These are phyloP conservation scores for Paramecium octaurelia DNA, from an alignment of 73 alveolate genomes.

Conservation along the genomic window DNA sequence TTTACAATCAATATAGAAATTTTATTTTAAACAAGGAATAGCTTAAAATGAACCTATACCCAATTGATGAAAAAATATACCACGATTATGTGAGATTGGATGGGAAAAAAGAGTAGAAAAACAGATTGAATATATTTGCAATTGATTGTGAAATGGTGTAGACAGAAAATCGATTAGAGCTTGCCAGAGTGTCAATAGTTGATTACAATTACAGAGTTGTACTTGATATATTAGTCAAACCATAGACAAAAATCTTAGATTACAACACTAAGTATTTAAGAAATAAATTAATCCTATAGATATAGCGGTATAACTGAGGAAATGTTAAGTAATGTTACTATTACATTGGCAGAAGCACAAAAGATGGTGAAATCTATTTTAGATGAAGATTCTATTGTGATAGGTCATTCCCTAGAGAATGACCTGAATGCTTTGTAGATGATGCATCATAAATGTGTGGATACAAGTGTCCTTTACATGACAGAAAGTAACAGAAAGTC, in stretches of 20 bases:
- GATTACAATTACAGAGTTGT: conserved; percentile 79
- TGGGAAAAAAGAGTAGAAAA: background rate
- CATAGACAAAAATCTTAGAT: conserved; percentile 70
- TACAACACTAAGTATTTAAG: conserved; percentile 70
- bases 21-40: background rate
- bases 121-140: conserved; percentile 61
- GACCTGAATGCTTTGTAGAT: conserved; percentile 53
- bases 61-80: conserved; percentile 22
- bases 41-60: conserved; percentile 26
- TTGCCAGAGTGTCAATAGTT: conserved; percentile 80
- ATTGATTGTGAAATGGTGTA: conserved; percentile 91
- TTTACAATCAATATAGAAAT: background rate
- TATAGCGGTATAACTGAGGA: conserved; percentile 77
- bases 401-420: conserved; percentile 69
- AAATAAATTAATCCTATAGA: background rate
- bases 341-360: conserved; percentile 65
- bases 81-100: background rate
- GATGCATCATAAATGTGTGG: conserved; percentile 56
- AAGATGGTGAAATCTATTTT: conserved; percentile 1
- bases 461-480: conserved; percentile 65
- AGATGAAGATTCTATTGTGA: conserved; percentile 46
- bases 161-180: conserved; percentile 59
- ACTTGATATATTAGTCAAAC: conserved; percentile 71
- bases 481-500: conserved; percentile 54
- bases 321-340: conserved; percentile 68